phyloP scores from a whole-genome alignment of 345 rosid genomes.

The Angophora floribunda region DNA sequence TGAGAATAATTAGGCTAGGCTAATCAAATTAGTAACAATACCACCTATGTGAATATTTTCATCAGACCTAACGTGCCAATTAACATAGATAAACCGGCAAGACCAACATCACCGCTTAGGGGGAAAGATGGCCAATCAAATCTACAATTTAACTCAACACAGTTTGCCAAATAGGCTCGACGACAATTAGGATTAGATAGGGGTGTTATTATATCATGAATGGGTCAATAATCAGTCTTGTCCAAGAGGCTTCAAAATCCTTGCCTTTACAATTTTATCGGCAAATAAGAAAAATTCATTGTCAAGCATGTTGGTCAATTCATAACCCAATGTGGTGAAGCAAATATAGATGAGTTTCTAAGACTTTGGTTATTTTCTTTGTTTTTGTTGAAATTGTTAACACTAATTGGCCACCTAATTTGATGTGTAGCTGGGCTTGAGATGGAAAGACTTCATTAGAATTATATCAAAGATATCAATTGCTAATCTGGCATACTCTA shows the following conservation, averaged over 20 bases:
- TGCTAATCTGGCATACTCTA: not conserved
- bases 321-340: too few relatives aligned
- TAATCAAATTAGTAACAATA: not conserved
- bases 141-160: not conserved
- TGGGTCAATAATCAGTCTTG: not conserved
- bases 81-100: not conserved
- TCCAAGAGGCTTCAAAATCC: not conserved
- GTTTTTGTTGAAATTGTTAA: not conserved
- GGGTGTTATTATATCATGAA: not conserved
- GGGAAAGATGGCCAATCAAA: not conserved
- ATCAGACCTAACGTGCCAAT: not conserved
- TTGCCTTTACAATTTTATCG: too few relatives aligned
- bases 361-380: not conserved
- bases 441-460: not conserved
- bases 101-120: not conserved
- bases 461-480: not conserved
- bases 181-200: not conserved
- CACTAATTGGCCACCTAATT: not conserved
- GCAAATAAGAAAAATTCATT: too few relatives aligned
- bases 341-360: too few relatives aligned
- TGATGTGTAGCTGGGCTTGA: not conserved
- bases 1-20: not conserved
- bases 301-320: too few relatives aligned
- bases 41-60: not conserved
- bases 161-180: not conserved